Evolutionary conservation across 1,284 basidiomycete species (phyloP), one percentile per base, ranked within the genome.

Genomic region (Moniliella sp.): DNA sequence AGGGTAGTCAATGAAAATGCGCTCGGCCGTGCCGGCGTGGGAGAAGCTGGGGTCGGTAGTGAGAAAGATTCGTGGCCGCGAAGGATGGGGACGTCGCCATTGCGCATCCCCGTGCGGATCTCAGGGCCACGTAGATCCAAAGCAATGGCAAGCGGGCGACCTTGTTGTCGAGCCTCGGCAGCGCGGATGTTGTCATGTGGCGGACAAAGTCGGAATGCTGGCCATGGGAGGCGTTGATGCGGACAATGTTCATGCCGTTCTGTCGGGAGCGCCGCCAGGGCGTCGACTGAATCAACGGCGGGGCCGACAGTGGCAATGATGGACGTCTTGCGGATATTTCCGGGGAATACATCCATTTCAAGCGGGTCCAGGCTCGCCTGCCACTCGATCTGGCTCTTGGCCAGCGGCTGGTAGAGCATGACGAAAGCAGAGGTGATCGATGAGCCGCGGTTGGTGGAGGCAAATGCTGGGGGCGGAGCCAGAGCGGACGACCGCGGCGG

Each of bases 81-180:
- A 43, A 69, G 50, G 62, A 99, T 76, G 49, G 76, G 70, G 56
- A 80, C 80, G 58, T 99, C 91, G 59, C 73, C 72, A 61, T 82
- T 73, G 62, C 69, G 74, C 70, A 91, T 97, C 48, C 91, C 91
- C 28, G 91, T 97, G 50, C 91, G 77, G 68, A 99, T 99, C 67
- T 97, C 91, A 25, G 91, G 91, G 33, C 91, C 91, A 79, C 97
- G 97, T 46, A 91, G 97, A 66, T 99, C 91, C 34, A 99, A 70
- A 50, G 91, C 91, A 57, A 99, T 94, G 34, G 91, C 91, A 31
- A 99, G 72, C 15, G 91, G 86, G 35, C 91, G 80, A 34, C 81
- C 82, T 16, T 8, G 7, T 7, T 18, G 19, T 30, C 18, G 25
- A 21, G 41, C 39, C 21, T 52, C 54, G 16, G 47, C 50, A 15